phyloP scores from a whole-genome alignment of 495 filamentous ascomycete genomes.

The Penicillium parvum region DNA sequence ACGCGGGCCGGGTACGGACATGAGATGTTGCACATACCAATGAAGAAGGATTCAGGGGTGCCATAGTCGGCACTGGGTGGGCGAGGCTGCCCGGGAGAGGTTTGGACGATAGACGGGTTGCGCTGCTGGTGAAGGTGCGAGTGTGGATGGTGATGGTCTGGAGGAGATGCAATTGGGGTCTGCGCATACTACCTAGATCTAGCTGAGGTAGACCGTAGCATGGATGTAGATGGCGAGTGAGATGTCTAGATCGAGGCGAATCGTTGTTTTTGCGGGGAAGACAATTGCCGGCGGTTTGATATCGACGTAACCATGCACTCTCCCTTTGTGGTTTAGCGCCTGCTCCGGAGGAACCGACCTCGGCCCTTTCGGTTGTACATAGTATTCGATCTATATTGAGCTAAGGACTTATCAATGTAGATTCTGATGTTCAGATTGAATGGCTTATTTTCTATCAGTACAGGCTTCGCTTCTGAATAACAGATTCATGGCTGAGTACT shows the following conservation, averaged over 20 bases:
- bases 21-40: slow-evolving; percentile 24
- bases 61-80: slow-evolving; percentile 20
- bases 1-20: slow-evolving; percentile 5
- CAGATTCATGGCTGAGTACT: slow-evolving; percentile 2
- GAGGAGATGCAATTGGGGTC: slow-evolving; percentile 4
- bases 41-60: slow-evolving; percentile 32
- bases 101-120: not conserved
- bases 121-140: not conserved
- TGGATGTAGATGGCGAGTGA: no score
- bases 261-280: no score
- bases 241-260: no score
- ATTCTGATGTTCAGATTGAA: no score
- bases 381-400: no score
- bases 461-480: slow-evolving; percentile 7
- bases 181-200: slow-evolving; percentile 8
- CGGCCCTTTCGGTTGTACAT: no score
- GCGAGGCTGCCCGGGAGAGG: not conserved
- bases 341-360: no score
- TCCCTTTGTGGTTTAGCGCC: no score
- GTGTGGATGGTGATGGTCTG: not conserved
- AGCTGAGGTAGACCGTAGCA: no score
- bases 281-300: no score
- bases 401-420: no score
- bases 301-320: no score
- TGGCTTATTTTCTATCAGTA: slow-evolving; percentile 11